A percentile compares a stretch with the other conserved stretches of the same genome.
phyloP scores from a whole-genome alignment of 2,329 filamentous ascomycete species.

The Fusarium tjaetaba region DNA sequence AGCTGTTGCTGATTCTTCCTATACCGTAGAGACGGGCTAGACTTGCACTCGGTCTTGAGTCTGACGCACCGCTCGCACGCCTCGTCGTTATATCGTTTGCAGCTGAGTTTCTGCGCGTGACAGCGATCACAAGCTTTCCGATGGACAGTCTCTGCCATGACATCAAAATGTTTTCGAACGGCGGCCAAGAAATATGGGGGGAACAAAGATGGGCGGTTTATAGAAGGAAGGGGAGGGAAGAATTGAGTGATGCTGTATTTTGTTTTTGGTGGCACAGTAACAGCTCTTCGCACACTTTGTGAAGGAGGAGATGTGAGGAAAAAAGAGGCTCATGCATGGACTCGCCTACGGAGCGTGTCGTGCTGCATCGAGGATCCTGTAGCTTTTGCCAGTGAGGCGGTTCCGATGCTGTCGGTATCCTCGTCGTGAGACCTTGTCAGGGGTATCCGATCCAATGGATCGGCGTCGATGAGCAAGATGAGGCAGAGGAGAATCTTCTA shows the following conservation, averaged over 20 bases:
- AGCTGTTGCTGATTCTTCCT: constrained; percentile 48
- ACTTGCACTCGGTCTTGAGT: constrained; percentile 55
- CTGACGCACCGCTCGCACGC: constrained; percentile 56
- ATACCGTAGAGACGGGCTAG: constrained; percentile 54
- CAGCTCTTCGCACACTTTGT: background rate
- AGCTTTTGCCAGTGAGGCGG: constrained; percentile 35
- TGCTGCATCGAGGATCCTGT: constrained; percentile 31
- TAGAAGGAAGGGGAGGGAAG: constrained; percentile 8
- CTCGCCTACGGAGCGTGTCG: constrained; percentile 38
- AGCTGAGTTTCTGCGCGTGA: constrained; percentile 58
- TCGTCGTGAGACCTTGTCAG: constrained; percentile 33
- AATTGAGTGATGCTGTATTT: constrained; percentile 7
- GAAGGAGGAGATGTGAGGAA: background rate
- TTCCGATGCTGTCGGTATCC: constrained; percentile 40
- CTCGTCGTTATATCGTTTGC: constrained; percentile 54
- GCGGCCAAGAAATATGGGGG: constrained; percentile 22
- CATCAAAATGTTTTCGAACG: constrained; percentile 32
- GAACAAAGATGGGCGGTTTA: constrained; percentile 22
- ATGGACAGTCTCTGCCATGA: constrained; percentile 52
- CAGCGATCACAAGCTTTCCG: constrained; percentile 60
- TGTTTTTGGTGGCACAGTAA: constrained; percentile 29
- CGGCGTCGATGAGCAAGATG: constrained; percentile 1
- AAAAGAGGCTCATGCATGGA: constrained; percentile 22
- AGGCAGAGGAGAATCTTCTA: background rate
- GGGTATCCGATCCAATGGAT: constrained; percentile 37